These are phyloP conservation scores for Eimeria sp. DNA, from an alignment of 169 alveolate species.

Conservation along the genomic window DNA sequence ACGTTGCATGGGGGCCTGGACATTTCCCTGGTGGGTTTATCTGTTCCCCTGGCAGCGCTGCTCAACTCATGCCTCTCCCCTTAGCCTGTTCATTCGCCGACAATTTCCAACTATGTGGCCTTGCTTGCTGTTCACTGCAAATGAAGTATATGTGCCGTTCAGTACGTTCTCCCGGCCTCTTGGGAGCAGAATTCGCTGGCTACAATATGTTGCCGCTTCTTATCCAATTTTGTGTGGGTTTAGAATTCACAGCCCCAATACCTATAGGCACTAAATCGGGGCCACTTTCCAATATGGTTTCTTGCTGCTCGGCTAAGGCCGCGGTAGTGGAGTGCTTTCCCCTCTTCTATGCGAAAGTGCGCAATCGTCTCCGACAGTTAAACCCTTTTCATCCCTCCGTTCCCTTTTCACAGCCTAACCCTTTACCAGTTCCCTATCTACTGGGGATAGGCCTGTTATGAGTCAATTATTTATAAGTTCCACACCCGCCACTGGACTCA, in stretches of 20 bases:
- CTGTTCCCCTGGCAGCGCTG: too few species aligned
- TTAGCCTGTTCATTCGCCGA: not conserved
- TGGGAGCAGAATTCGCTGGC: not conserved
- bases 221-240: not conserved
- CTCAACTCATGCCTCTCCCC: not conserved
- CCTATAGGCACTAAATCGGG: not conserved
- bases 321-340: too few species aligned
- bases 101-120: not conserved
- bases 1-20: too few species aligned
- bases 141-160: not conserved
- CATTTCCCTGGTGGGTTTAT: too few species aligned
- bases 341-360: too few species aligned
- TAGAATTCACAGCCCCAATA: not conserved
- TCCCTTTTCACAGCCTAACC: not conserved
- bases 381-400: too few species aligned
- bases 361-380: too few species aligned
- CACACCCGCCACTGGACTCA: too few species aligned
- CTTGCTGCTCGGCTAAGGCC: too few species aligned
- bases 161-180: not conserved
- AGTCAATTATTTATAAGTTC: too few species aligned
- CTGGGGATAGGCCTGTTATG: not conserved
- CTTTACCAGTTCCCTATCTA: not conserved
- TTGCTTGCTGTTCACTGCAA: not conserved
- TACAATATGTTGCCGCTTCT: not conserved
- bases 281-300: not conserved